Evolutionary conservation across 148 eudicot genomes (phyloP).

Genomic region (Vaccinium macrocarpon): DNA sequence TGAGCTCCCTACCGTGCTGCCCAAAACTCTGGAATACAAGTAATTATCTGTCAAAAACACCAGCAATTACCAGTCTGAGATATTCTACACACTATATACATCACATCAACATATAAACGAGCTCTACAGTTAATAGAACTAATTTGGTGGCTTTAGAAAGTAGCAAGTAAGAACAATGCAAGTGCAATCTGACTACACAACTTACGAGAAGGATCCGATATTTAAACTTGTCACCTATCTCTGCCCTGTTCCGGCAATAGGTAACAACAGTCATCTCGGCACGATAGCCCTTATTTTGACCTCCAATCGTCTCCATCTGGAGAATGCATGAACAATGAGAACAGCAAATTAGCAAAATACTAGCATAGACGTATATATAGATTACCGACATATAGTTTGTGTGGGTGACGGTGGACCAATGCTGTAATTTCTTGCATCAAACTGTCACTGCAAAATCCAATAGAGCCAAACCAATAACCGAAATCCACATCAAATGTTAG

Average conservation of each 20-base stretch:
- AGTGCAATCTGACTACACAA: slow-evolving; percentile 16
- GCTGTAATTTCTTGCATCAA: slow-evolving; percentile 75
- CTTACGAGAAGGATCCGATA: slow-evolving; percentile 91
- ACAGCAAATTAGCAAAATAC: slow-evolving; percentile 8
- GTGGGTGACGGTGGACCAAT: slow-evolving; percentile 81
- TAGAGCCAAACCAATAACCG: neutral
- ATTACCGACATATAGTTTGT: slow-evolving; percentile 60
- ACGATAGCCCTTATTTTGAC: slow-evolving; percentile 68
- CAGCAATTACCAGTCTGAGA: slow-evolving; percentile 87
- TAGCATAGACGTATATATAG: neutral
- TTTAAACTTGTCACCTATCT: slow-evolving; percentile 58
- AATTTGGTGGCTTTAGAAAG: neutral
- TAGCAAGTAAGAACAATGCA: neutral
- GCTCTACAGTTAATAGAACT: neutral
- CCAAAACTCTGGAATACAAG: slow-evolving; percentile 99
- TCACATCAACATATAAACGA: neutral
- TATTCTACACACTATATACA: slow-evolving; percentile 36
- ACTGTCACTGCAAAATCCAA: slow-evolving; percentile 47
- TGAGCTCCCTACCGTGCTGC: slow-evolving; percentile 97
- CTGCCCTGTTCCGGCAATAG: slow-evolving; percentile 60
- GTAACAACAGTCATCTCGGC: slow-evolving; percentile 75
- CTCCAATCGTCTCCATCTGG: slow-evolving; percentile 73
- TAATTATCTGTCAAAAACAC: slow-evolving; percentile 99
- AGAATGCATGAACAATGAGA: neutral
- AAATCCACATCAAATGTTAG: neutral